Evolutionary conservation across 179 eudicot species (phyloP), one percentile per base, ranked within the genome.

Genomic region (Vitellaria paradoxa): DNA sequence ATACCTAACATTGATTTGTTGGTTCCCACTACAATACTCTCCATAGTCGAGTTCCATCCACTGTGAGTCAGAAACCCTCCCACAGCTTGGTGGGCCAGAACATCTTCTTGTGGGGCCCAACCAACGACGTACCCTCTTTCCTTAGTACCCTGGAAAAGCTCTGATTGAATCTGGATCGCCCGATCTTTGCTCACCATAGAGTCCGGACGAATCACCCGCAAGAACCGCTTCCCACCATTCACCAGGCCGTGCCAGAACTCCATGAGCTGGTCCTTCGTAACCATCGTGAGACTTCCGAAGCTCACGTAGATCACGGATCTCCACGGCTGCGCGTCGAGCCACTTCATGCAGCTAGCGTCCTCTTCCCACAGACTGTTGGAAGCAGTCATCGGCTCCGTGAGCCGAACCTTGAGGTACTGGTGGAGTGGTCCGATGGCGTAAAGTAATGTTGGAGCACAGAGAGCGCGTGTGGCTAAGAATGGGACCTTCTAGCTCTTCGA

Each of bases 241-340:
- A 57, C 62, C 62, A 57, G 5, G 6, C 62, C 62, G 62, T 57
- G n/a, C 62, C 62, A 57, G 62, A 57, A 57, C 62, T 57, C 62
- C 18, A 60, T 1, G 64, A 60, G 64, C 64, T 60, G 64, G 64
- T 60, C 24, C 64, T 6, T 60, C 6, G 64, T 60, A 3, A 60
- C 8, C 23, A 20, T 6, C 23, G 24, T 20, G 9, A 60, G 17
- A 15, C 62, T 57, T 15, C 62, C 62, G 20, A 57, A 57, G 20
- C 62, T 57, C 20, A 57, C 62, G 9, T 60, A 60, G 24, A 60
- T 20, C 24, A 60, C 64, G 23, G 23, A 60, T 9, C 10, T 60
- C 6, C 6, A 6, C 7, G 23, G 64, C 23, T 20, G 64, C 7
- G 21, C 23, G 64, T 60, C 23, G 8, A 60, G 64, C 64, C 64